phyloP scores from a whole-genome alignment of 805 yeast species.

The Wickerhamiella kurtzmanii region DNA sequence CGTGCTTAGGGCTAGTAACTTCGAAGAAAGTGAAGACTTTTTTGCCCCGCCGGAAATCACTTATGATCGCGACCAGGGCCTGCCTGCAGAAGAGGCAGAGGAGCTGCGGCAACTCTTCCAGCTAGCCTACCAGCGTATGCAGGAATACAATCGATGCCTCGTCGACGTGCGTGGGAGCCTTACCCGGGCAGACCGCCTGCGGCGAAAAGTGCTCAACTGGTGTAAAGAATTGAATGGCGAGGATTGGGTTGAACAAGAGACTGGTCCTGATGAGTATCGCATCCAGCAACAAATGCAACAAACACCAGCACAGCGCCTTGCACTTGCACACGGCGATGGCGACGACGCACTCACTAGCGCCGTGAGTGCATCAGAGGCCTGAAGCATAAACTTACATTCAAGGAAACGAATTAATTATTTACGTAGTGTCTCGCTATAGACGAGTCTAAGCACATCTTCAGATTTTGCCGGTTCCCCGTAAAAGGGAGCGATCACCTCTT shows the following conservation, averaged over 20 bases:
- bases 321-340: background rate
- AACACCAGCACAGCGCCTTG: background rate
- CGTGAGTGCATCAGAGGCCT: background rate
- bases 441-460: background rate
- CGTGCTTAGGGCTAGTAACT: constrained; percentile 24
- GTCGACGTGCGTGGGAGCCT: constrained; percentile 61
- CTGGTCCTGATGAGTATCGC: constrained; percentile 1
- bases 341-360: constrained; percentile 1
- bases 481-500: constrained; percentile 38
- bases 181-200: constrained; percentile 63
- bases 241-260: constrained; percentile 30
- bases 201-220: constrained; percentile 64
- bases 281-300: background rate
- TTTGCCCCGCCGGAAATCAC: constrained; percentile 46
- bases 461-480: background rate
- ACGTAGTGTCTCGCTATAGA: background rate
- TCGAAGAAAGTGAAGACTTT: constrained; percentile 37
- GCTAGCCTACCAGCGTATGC: constrained; percentile 67
- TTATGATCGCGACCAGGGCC: constrained; percentile 37
- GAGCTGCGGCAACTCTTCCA: constrained; percentile 61
- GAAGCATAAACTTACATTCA: too few species aligned
- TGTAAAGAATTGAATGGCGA: constrained; percentile 70
- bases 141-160: constrained; percentile 74
- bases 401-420: background rate
- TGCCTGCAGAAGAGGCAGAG: constrained; percentile 45